These are phyloP conservation scores for Pseudonitzschia multiseries DNA, from an alignment of 108 stramenopile genomes.

Conservation along the genomic window DNA sequence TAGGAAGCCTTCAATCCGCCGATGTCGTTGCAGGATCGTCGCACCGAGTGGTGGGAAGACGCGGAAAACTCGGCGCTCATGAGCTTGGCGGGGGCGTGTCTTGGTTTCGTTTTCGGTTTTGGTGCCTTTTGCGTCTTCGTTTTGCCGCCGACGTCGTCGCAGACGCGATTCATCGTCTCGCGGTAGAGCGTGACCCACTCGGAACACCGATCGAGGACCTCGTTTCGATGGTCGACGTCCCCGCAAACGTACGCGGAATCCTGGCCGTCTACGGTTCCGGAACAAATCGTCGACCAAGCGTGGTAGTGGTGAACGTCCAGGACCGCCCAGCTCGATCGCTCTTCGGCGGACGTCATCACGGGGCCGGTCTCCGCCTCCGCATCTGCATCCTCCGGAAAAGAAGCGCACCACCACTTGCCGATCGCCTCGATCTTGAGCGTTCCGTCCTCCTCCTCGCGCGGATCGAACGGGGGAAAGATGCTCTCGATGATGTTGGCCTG, in stretches of 20 bases:
- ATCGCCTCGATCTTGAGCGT: background rate
- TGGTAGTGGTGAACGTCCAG: conserved; percentile 83
- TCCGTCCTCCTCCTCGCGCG: conserved; percentile 19
- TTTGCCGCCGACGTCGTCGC: conserved; percentile 31
- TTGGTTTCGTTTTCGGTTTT: background rate
- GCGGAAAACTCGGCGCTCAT: conserved; percentile 76
- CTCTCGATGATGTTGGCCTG: conserved; percentile 76
- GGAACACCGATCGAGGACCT: conserved; percentile 45
- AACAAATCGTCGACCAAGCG: conserved; percentile 64
- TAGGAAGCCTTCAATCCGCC: conserved; percentile 52
- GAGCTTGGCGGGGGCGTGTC: conserved; percentile 20
- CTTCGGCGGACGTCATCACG: conserved; percentile 51
- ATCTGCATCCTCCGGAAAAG: background rate
- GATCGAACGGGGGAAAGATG: conserved; percentile 30
- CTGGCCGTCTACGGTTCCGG: conserved; percentile 62
- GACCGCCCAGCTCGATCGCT: conserved; percentile 63
- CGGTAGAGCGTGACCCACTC: conserved; percentile 60
- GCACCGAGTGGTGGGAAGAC: conserved; percentile 67
- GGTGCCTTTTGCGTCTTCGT: no score
- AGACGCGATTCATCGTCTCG: conserved; percentile 43
- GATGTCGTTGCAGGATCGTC: conserved; percentile 66
- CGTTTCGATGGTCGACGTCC: conserved; percentile 30
- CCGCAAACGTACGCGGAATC: conserved; percentile 58
- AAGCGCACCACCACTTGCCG: conserved; percentile 9
- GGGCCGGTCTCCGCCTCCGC: conserved; percentile 42